Conservation (phyloP, 2,329 filamentous ascomycete genomes). For the Dothiorella sarmentorum region DNA sequence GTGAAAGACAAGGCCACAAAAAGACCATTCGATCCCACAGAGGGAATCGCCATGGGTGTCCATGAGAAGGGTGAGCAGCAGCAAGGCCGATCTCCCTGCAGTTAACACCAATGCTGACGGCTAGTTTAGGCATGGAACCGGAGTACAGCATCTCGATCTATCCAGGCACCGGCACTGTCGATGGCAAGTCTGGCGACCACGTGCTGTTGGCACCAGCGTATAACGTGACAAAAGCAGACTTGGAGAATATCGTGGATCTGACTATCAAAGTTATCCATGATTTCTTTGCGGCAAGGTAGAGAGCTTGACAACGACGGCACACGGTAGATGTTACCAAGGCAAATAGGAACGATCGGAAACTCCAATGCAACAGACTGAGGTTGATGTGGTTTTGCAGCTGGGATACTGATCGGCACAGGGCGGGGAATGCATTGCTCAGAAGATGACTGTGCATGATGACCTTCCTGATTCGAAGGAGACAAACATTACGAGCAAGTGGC, state of each 20-base stretch:
- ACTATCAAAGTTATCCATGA: slow-evolving; percentile 52
- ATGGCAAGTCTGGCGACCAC: slow-evolving; percentile 63
- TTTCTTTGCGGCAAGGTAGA: slow-evolving; percentile 33
- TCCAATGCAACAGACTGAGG: too few species aligned
- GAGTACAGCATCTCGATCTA: slow-evolving; percentile 59
- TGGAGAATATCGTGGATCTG: slow-evolving; percentile 54
- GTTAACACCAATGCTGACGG: slow-evolving; percentile 17
- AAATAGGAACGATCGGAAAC: too few species aligned
- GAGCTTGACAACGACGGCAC: too few species aligned
- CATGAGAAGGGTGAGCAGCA: slow-evolving; percentile 49
- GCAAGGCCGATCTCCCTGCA: neutral
- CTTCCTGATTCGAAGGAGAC: slow-evolving; percentile 1
- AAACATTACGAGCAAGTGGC: neutral
- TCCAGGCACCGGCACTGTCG: slow-evolving; percentile 59
- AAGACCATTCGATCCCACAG: slow-evolving; percentile 48
- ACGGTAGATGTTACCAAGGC: too few species aligned
- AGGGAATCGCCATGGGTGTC: slow-evolving; percentile 47
- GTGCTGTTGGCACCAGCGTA: slow-evolving; percentile 67
- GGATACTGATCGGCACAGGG: slow-evolving; percentile 1
- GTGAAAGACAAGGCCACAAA: slow-evolving; percentile 55
- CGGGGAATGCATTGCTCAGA: slow-evolving; percentile 11
- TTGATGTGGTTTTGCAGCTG: neutral
- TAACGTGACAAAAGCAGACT: slow-evolving; percentile 56
- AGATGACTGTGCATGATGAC: slow-evolving; percentile 12
- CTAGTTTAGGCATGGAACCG: slow-evolving; percentile 35